Base-by-base conservation (phyloP, 176 grass and related monocot genomes). In the Saccharum spontaneum region DNA sequence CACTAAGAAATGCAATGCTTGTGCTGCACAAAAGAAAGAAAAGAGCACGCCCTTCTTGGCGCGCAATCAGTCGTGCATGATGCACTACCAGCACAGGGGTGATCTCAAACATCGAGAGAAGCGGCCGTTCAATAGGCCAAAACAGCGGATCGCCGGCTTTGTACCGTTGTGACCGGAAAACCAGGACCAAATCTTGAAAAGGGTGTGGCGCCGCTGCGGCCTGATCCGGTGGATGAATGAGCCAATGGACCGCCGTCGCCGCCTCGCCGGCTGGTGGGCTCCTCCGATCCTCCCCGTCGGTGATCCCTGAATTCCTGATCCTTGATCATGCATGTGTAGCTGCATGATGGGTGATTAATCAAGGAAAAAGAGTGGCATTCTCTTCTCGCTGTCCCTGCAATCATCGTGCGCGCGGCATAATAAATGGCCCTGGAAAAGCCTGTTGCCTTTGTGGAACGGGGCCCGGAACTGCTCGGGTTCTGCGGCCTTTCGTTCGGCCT, bases 181-280 rank as follows among this genome's bases (percentile, higher is more conserved):
- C 10, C 4, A 9, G 55, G 52, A 45, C 34, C 88, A 82, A 30
- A 86, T 90, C 83, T 71, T 40, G 41, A 2, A 77, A 81, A 13
- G 69, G 8, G 64, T 13, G 62, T 20, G 34, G 67, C 78, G 69
- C 69, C 78, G 48, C 44, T 3, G 81, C 82, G 16, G 46, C 48
- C 22, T 17, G 52, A 86, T 78, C 83, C n/a, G 69, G 57, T 10
- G 65, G 18, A n/a, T 43, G 49, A 4, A 22, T 36, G 18, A 5
- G n/a, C 18, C 4, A 41, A n/a, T 31, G 70, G 41, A 46, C 7
- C 24, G 17, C 7, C 38, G 15, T 41, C 71, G 5, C 79, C 55
- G 52, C 20, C 54, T 1, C 38, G 16, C 16, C 23, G 26, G 41
- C 84, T 43, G 22, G 40, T 66, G 60, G 77, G 60, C 60, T 64